Evolutionary conservation across 371 early-diverging fungal species (phyloP).

Genomic region (Coemansia sp.): DNA sequence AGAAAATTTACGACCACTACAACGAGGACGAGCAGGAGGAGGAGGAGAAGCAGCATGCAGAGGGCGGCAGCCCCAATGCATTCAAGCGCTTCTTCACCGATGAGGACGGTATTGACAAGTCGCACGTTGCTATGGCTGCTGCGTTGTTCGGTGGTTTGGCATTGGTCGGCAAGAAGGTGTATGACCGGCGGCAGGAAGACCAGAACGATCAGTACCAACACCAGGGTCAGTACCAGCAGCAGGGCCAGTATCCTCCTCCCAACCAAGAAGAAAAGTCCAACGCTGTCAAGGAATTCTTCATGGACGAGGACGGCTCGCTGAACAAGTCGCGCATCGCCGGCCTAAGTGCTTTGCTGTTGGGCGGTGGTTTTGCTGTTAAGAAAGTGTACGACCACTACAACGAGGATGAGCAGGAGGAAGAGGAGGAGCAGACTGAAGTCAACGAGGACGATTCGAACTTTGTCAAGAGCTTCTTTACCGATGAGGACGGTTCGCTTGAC

Average conservation of each 20-base stretch:
- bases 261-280: constrained; percentile 3
- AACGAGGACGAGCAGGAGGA: constrained; percentile 9
- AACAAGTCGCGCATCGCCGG: constrained; percentile 16
- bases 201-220: not conserved
- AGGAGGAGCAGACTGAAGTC: not conserved
- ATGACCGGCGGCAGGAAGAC: constrained; percentile 7
- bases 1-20: constrained; percentile 24
- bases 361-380: constrained; percentile 11
- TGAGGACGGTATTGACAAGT: constrained; percentile 29
- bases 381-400: constrained; percentile 12
- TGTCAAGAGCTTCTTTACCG: constrained; percentile 16
- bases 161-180: constrained; percentile 15
- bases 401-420: not conserved
- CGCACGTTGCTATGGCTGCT: constrained; percentile 22
- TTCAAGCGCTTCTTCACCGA: constrained; percentile 11
- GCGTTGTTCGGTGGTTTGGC: constrained; percentile 7
- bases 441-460: not conserved
- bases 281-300: constrained; percentile 24
- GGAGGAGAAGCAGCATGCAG: not conserved
- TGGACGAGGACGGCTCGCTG: constrained; percentile 12
- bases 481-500: constrained; percentile 22
- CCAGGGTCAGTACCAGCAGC: not conserved
- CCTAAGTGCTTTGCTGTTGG: constrained; percentile 7
- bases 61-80: constrained; percentile 3
- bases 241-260: too few relatives aligned